Evolutionary conservation across 169 alveolate species (phyloP).

Genomic region (Plasmodium coatneyi): DNA sequence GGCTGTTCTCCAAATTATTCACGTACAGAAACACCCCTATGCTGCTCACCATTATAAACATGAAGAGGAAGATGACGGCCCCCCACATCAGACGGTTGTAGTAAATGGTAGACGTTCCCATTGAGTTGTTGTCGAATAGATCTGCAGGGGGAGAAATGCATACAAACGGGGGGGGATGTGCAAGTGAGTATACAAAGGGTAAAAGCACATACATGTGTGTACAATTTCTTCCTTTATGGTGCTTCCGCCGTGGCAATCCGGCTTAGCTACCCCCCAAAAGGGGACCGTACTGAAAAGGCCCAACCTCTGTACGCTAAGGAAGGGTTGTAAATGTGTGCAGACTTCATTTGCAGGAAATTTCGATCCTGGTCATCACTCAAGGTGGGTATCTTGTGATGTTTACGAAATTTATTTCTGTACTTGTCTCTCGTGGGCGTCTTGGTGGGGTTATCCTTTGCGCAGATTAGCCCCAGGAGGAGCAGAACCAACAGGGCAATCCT

Average conservation of each 20-base stretch:
- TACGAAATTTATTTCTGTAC: conserved; percentile 12
- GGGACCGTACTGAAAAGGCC: not conserved
- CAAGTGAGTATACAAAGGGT: not conserved
- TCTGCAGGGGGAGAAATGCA: not conserved
- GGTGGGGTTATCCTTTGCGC: not conserved
- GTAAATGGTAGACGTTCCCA: conserved; percentile 69
- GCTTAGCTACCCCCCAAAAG: not conserved
- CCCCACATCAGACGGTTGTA: conserved; percentile 74
- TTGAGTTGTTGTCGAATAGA: conserved; percentile 27
- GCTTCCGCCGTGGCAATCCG: not conserved
- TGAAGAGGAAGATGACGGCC: conserved; percentile 30
- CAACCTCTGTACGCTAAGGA: conserved; percentile 49
- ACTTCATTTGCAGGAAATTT: conserved; percentile 36
- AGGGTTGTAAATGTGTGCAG: conserved; percentile 43
- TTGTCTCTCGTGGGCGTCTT: not conserved
- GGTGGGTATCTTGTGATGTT: not conserved
- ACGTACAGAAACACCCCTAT: conserved; percentile 63
- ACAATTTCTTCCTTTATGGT: not conserved
- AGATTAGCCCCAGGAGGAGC: not conserved
- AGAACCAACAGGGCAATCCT: not conserved
- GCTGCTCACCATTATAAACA: conserved; percentile 46
- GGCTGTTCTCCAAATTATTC: conserved; percentile 12
- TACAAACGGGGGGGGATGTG: not conserved
- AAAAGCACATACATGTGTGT: not conserved
- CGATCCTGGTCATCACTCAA: conserved; percentile 12